Evolutionary conservation across 257 asterid species (phyloP), one percentile per base, ranked within the genome.

Genomic region (Haberlea rhodopensis): DNA sequence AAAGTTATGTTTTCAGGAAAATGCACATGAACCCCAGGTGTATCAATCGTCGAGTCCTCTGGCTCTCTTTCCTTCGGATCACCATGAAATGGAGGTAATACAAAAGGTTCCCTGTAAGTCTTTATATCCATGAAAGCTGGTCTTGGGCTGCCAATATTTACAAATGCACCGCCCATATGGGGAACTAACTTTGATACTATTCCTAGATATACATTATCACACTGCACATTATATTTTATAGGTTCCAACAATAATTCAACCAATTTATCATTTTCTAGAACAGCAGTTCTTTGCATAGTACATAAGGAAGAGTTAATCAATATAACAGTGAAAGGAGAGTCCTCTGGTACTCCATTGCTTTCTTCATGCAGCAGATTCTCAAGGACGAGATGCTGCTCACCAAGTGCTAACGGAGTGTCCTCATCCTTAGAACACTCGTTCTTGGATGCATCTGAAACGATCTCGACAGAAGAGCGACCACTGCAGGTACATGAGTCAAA

Each of bases 91-190:
- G 89, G 84, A 58, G 79, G 86, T 53, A 87, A 80, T 61, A 83
- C 64, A 79, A 87, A 94, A 9, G 95, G 97, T 71, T 77, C 92
- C 67, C 81, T 80, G 54, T 77, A 72, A 64, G 83, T 74, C 62
- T 76, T 87, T 74, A 90, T 84, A 69, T 86, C 96, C 97, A 94
- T 89, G 70, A 94, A 82, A 73, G 96, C 84, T 58, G 89, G 83
- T 74, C 95, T 81, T 43, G 87, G 76, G 74, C 89, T 76, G 68
- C 99, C 99, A 65, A 90, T 94, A 82, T 94, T 88, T 78, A 94
- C 94, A 78, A 94, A 94, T 67, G 97, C 97, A 54, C 96, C 97
- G 13, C 97, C 90, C 97, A 94, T 94, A 60, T 90, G 91, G 20
- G 97, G 99, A 71, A 63, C 95, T 74, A 94, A 75, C 75, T 86